phyloP scores from a whole-genome alignment of 306 rosid species.

The Mimosa bimucronata region DNA sequence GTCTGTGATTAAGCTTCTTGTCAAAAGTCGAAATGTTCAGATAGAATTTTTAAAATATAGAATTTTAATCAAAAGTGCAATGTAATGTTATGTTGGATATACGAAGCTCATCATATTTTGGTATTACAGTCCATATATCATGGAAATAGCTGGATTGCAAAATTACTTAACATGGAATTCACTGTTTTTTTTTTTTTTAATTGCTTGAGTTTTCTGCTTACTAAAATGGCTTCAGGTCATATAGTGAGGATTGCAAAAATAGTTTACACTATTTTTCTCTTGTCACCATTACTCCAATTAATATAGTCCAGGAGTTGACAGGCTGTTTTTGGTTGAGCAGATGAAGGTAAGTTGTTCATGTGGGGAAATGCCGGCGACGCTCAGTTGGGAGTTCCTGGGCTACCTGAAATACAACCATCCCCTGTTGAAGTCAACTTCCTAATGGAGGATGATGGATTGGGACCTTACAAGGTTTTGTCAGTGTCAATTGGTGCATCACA shows the following conservation, averaged over 20 bases:
- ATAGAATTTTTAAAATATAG: neutral
- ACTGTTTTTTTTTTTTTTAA: neutral
- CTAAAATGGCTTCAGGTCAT: slow-evolving; percentile 13
- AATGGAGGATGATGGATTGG: slow-evolving; percentile 78
- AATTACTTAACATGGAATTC: neutral
- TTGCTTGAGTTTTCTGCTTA: slow-evolving; percentile 2
- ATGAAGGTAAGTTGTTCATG: slow-evolving; percentile 77
- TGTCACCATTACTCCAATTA: neutral
- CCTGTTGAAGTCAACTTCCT: slow-evolving; percentile 84
- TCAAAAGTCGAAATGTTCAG: neutral
- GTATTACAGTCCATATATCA: slow-evolving; percentile 4
- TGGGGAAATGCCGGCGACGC: slow-evolving; percentile 88
- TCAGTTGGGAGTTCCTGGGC: slow-evolving; percentile 93
- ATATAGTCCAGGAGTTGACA: slow-evolving; percentile 14
- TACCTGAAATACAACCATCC: slow-evolving; percentile 64
- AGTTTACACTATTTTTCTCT: neutral
- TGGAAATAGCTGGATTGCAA: neutral
- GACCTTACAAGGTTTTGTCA: slow-evolving; percentile 71
- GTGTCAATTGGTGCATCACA: slow-evolving; percentile 83
- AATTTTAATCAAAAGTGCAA: neutral
- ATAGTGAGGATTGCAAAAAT: too few species aligned
- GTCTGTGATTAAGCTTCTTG: neutral
- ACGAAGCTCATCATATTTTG: neutral
- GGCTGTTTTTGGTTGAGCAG: slow-evolving; percentile 49
- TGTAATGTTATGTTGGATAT: neutral